Percentiles rank a stretch among this genome's conserved stretches.
These are phyloP conservation scores for Diaporthe velutina DNA, from an alignment of 2,329 filamentous ascomycete genomes.

Conservation along the genomic window DNA sequence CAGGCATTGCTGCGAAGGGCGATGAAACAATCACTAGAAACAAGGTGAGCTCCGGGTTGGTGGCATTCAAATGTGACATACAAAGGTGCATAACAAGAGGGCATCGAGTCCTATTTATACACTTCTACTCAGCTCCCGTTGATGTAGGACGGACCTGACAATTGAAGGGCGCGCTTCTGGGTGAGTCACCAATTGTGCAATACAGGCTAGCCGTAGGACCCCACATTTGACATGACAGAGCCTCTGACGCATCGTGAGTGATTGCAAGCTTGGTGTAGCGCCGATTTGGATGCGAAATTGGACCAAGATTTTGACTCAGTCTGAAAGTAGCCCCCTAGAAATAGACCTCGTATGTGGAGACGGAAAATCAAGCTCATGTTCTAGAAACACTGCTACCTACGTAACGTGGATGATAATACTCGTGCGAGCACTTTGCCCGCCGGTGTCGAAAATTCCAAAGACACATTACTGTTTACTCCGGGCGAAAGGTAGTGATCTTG, in stretches of 20 bases:
- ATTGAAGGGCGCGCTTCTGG: neutral
- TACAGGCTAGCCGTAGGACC: neutral
- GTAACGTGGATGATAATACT: neutral
- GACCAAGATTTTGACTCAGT: too few relatives aligned
- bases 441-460: neutral
- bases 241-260: neutral
- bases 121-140: neutral
- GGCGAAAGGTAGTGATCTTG: slow-evolving; percentile 58
- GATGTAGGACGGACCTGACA: neutral
- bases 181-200: neutral
- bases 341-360: neutral
- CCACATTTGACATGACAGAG: neutral
- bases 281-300: neutral
- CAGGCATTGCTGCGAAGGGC: neutral
- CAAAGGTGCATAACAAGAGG: too few relatives aligned
- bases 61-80: neutral
- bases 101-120: too few relatives aligned
- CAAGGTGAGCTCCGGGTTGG: neutral
- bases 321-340: too few relatives aligned
- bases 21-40: neutral
- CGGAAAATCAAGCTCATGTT: neutral
- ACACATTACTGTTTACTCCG: neutral
- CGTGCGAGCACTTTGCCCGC: neutral
- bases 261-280: neutral
- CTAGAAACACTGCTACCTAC: neutral